Conservation (phyloP, 208 protist species). For the Phytomonas sp. region DNA sequence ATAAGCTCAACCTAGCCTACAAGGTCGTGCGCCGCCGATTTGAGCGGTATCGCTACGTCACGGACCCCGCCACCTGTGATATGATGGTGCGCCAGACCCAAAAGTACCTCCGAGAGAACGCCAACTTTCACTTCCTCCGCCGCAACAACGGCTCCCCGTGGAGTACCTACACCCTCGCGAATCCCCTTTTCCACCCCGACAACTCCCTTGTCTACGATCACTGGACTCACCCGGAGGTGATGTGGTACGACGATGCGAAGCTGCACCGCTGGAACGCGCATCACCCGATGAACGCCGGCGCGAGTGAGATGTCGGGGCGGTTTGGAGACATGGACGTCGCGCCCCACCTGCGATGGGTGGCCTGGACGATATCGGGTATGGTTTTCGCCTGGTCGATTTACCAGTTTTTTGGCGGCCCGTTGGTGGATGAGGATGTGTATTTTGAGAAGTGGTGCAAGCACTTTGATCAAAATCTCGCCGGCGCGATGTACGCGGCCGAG, state of each 20-base stretch:
- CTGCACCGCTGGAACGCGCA: conserved; percentile 80
- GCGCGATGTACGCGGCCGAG: conserved; percentile 71
- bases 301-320: conserved; percentile 71
- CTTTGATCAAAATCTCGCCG: conserved; percentile 60
- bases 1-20: conserved; percentile 87
- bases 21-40: conserved; percentile 84
- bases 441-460: conserved; percentile 60
- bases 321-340: conserved; percentile 81
- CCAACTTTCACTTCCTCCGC: conserved; percentile 72
- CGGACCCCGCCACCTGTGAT: conserved; percentile 82
- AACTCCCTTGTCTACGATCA: conserved; percentile 86
- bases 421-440: conserved; percentile 36
- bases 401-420: conserved; percentile 37
- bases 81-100: conserved; percentile 91
- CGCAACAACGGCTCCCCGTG: conserved; percentile 77
- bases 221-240: conserved; percentile 87
- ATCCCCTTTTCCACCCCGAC: conserved; percentile 87
- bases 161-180: conserved; percentile 74
- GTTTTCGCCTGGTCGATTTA: conserved; percentile 42
- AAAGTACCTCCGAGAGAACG: conserved; percentile 87
- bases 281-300: conserved; percentile 72
- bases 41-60: conserved; percentile 86
- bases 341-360: conserved; percentile 47
- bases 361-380: conserved; percentile 18
- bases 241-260: conserved; percentile 89